These are phyloP conservation scores for Pseudomicrostroma phylloplanum DNA, from an alignment of 1,284 basidiomycete genomes.

Conservation along the genomic window DNA sequence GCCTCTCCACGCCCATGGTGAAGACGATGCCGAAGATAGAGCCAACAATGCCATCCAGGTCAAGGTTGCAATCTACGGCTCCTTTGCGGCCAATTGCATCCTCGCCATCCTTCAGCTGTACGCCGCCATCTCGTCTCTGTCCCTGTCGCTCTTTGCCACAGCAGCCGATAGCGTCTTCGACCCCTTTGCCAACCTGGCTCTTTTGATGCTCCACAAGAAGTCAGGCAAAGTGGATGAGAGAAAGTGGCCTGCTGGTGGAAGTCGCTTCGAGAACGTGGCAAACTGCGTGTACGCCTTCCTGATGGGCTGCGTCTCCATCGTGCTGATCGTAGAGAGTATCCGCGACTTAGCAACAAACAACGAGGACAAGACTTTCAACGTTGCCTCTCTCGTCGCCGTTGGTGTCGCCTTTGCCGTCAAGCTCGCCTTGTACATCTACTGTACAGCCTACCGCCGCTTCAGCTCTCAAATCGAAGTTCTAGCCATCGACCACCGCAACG, in stretches of 20 bases:
- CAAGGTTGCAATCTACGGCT: constrained; percentile 6
- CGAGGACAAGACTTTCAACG: constrained; percentile 65
- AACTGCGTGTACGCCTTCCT: constrained; percentile 63
- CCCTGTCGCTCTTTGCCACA: constrained; percentile 81
- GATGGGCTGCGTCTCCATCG: constrained; percentile 76
- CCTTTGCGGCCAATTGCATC: constrained; percentile 59
- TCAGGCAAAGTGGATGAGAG: constrained; percentile 66
- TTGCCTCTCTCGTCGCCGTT: constrained; percentile 76
- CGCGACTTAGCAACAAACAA: constrained; percentile 62
- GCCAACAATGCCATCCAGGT: constrained; percentile 57
- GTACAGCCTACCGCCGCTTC: constrained; percentile 67
- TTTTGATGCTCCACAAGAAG: constrained; percentile 75
- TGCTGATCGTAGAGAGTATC: constrained; percentile 77
- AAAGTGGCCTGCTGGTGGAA: constrained; percentile 86
- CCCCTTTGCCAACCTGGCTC: constrained; percentile 75
- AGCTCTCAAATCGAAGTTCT: constrained; percentile 79
- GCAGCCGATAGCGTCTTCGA: constrained; percentile 86
- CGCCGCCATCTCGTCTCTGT: constrained; percentile 76
- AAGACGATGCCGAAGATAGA: constrained; percentile 64
- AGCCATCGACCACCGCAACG: constrained; percentile 62
- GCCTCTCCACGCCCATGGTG: constrained; percentile 75
- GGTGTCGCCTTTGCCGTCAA: constrained; percentile 78
- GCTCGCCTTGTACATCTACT: constrained; percentile 76
- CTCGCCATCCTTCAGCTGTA: constrained; percentile 56
- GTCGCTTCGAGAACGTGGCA: constrained; percentile 68